These are phyloP conservation scores for Penicillium ochrochloron DNA, from an alignment of 495 filamentous ascomycete species.

Conservation along the genomic window DNA sequence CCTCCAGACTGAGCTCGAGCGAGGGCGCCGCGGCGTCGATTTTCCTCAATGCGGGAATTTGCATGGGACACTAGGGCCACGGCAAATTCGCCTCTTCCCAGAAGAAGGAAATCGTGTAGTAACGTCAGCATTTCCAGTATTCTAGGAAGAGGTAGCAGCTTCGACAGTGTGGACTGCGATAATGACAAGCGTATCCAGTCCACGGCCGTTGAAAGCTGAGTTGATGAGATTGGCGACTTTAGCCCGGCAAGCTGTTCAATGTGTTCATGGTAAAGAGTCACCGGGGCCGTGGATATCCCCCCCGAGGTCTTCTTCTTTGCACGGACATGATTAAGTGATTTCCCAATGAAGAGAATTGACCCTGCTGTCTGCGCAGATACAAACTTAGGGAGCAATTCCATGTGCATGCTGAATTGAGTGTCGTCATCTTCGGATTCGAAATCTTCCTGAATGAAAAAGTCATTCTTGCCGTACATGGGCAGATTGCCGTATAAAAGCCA, in stretches of 20 bases:
- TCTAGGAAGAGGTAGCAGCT: constrained; percentile 73
- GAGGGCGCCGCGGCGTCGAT: constrained; percentile 41
- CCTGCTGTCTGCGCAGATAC: constrained; percentile 74
- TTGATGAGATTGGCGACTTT: constrained; percentile 70
- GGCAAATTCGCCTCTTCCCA: constrained; percentile 89
- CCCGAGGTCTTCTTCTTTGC: constrained; percentile 47
- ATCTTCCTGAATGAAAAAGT: constrained; percentile 78
- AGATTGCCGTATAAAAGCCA: constrained; percentile 90
- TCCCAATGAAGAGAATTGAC: constrained; percentile 90
- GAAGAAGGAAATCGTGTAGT: constrained; percentile 83
- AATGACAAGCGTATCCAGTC: constrained; percentile 77
- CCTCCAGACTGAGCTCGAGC: constrained; percentile 30
- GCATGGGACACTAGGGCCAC: constrained; percentile 83
- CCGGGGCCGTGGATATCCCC: constrained; percentile 48
- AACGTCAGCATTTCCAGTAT: constrained; percentile 78
- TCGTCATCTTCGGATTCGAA: constrained; percentile 37
- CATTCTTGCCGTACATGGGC: constrained; percentile 69
- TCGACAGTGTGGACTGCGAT: constrained; percentile 78
- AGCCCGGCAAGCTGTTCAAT: constrained; percentile 72
- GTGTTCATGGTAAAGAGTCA: constrained; percentile 72
- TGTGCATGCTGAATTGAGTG: constrained; percentile 58
- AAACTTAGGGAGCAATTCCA: constrained; percentile 71
- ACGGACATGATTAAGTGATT: constrained; percentile 81
- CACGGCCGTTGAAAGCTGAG: constrained; percentile 70
- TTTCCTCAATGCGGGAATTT: constrained; percentile 68